Percentiles rank a stretch among this genome's conserved stretches.
Conservation (phyloP, 1,139 yeast genomes). For the Geotrichum histeridarum region DNA sequence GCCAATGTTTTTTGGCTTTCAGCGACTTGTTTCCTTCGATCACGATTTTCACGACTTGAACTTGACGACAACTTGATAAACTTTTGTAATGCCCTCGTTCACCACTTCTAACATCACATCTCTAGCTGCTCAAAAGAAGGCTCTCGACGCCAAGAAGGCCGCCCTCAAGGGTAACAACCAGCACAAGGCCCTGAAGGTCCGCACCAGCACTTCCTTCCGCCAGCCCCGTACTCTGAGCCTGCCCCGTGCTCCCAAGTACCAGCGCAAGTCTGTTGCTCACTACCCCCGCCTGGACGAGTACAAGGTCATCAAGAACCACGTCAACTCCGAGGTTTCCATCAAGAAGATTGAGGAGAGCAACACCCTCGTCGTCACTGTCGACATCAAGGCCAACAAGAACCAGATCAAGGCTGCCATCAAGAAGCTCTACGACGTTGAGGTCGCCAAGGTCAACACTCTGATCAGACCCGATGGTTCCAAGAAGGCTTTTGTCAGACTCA, state of each 20-base stretch:
- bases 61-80: background rate
- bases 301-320: constrained; percentile 92
- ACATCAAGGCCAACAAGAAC: constrained; percentile 93
- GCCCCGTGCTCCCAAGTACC: constrained; percentile 92
- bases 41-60: background rate
- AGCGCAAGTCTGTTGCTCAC: constrained; percentile 95
- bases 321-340: constrained; percentile 98
- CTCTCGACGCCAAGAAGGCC: constrained; percentile 98
- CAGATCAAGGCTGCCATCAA: constrained; percentile 98
- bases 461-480: constrained; percentile 99
- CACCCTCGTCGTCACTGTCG: constrained; percentile 98
- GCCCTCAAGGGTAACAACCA: constrained; percentile 96
- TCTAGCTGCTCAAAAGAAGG: constrained; percentile 50
- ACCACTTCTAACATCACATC: background rate
- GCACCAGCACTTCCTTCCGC: constrained; percentile 94
- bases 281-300: constrained; percentile 94
- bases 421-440: constrained; percentile 97
- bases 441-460: constrained; percentile 89
- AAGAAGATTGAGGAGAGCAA: constrained; percentile 99
- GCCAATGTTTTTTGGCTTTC: too few species aligned
- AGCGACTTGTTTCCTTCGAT: background rate
- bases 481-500: constrained; percentile 98
- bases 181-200: constrained; percentile 85
- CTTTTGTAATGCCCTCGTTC: background rate
- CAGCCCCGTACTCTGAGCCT: constrained; percentile 95